Conservation (phyloP, 495 filamentous ascomycete genomes). For the Pyronema omphalodes region DNA sequence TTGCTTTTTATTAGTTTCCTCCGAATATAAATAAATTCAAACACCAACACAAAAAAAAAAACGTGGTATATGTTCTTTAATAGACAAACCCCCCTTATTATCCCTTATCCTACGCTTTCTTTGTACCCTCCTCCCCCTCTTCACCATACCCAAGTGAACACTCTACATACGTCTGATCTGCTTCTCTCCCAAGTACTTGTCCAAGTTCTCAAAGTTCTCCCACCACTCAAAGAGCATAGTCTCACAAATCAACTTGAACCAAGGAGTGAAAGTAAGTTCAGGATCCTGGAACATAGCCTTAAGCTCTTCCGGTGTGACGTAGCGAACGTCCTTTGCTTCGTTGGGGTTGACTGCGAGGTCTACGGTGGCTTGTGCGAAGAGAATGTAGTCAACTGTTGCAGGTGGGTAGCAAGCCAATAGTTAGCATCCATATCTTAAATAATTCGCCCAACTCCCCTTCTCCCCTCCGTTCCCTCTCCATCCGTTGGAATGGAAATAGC, state of each 20-base stretch:
- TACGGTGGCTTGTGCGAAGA: constrained; percentile 91
- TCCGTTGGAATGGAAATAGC: no score
- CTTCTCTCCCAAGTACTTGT: constrained; percentile 70
- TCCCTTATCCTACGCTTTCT: no score
- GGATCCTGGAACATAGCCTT: constrained; percentile 68
- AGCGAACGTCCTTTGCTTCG: constrained; percentile 67
- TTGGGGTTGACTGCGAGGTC: constrained; percentile 64
- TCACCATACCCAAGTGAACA: no score
- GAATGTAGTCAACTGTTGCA: constrained; percentile 80
- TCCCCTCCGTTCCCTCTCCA: no score
- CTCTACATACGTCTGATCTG: constrained; percentile 76
- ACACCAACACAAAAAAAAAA: no score
- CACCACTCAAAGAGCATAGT: constrained; percentile 97
- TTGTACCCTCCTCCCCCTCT: no score
- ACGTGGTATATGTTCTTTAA: no score
- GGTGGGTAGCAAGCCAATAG: constrained; percentile 4
- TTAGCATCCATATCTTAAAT: no score
- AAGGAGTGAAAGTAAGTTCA: constrained; percentile 74
- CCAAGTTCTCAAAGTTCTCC: constrained; percentile 67
- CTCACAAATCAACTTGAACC: constrained; percentile 98
- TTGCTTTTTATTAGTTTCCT: no score
- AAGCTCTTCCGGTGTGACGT: constrained; percentile 65
- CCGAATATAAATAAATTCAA: no score
- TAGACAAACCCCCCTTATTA: no score
- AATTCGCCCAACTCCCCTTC: no score